phyloP scores from a whole-genome alignment of 345 rosid genomes.

The Eucalyptus viminalis region DNA sequence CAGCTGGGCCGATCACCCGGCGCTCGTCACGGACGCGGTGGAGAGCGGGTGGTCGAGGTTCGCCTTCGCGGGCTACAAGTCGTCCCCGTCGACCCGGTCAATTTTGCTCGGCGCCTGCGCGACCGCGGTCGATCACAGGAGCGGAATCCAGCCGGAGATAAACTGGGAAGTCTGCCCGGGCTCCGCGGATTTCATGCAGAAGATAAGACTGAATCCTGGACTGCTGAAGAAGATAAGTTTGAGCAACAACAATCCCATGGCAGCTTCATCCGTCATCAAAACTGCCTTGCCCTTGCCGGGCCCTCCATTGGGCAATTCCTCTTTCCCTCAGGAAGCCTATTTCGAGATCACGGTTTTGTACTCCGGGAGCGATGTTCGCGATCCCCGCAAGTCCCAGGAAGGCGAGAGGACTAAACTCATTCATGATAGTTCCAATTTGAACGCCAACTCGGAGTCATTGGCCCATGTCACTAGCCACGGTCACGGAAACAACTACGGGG shows the following conservation, averaged over 20 bases:
- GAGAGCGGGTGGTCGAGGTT: slow-evolving; percentile 91
- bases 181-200: slow-evolving; percentile 70
- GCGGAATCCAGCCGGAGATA: neutral
- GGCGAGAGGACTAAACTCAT: slow-evolving; percentile 62
- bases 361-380: slow-evolving; percentile 1
- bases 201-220: slow-evolving; percentile 52
- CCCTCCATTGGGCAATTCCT: slow-evolving; percentile 60
- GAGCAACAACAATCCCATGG: neutral
- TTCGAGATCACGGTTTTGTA: slow-evolving; percentile 67
- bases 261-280: slow-evolving; percentile 51
- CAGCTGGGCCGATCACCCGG: slow-evolving; percentile 72
- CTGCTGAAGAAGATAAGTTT: slow-evolving; percentile 1
- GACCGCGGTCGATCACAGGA: slow-evolving; percentile 14
- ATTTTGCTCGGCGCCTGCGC: slow-evolving; percentile 47
- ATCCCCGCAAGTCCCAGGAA: slow-evolving; percentile 16
- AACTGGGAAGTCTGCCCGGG: slow-evolving; percentile 81
- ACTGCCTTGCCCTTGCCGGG: slow-evolving; percentile 82
- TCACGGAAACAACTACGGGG: neutral
- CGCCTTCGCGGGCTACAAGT: slow-evolving; percentile 38
- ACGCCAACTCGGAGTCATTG: slow-evolving; percentile 36
- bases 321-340: slow-evolving; percentile 90
- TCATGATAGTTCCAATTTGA: slow-evolving; percentile 15
- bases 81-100: slow-evolving; percentile 21
- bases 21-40: slow-evolving; percentile 54
- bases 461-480: slow-evolving; percentile 11